Percentiles rank a stretch among this genome's conserved stretches.
These are phyloP conservation scores for Sungouiella blattae DNA, from an alignment of 805 yeast genomes.

Conservation along the genomic window DNA sequence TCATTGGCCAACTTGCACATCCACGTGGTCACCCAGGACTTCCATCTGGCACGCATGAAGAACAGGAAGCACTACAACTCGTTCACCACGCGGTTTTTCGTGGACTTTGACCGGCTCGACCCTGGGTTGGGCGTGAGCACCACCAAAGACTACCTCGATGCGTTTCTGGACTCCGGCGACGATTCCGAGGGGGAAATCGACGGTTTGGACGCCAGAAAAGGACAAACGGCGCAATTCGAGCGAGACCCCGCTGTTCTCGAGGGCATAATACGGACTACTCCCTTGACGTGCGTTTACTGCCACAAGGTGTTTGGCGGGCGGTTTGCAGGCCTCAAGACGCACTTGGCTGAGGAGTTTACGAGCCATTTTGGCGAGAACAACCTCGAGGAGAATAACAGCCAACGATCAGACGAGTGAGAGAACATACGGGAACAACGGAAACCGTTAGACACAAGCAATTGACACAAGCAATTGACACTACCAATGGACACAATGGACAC, in stretches of 20 bases:
- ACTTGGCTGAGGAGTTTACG: no score
- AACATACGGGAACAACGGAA: no score
- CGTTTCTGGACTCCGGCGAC: neutral
- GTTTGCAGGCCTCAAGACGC: constrained; percentile 25
- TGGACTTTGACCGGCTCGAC: no score
- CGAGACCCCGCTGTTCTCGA: neutral
- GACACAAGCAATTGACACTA: no score
- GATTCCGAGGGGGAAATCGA: constrained; percentile 2
- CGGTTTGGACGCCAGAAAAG: neutral
- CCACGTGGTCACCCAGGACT: constrained; percentile 68
- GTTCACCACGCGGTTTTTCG: constrained; percentile 64
- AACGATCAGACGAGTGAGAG: no score
- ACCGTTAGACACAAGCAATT: no score
- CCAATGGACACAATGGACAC: no score
- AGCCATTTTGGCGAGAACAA: no score
- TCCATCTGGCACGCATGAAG: constrained; percentile 52
- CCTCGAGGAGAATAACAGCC: no score
- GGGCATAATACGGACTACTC: constrained; percentile 16
- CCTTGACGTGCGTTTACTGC: constrained; percentile 28
- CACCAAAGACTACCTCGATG: neutral
- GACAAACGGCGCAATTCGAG: neutral
- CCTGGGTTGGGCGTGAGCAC: no score
- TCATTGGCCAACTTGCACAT: constrained; percentile 67
- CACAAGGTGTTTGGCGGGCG: constrained; percentile 21
- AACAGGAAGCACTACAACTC: constrained; percentile 67